These are phyloP conservation scores for Wickerhamiella slavikovae DNA, from an alignment of 805 yeast species.

Conservation along the genomic window DNA sequence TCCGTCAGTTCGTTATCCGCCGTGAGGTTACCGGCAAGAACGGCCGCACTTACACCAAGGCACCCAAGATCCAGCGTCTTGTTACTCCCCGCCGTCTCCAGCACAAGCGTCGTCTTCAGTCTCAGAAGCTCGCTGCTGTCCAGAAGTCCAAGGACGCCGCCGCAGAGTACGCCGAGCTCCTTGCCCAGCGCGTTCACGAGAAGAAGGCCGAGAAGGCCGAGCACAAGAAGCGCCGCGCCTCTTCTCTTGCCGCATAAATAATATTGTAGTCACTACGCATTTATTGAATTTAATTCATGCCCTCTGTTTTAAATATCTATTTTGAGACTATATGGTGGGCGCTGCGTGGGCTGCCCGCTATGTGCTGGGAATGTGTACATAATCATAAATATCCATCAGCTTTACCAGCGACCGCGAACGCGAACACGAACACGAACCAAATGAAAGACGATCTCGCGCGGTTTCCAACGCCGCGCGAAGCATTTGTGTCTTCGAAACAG, in stretches of 20 bases:
- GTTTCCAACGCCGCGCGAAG: constrained; percentile 15
- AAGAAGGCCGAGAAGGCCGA: constrained; percentile 97
- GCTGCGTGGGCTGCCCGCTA: neutral
- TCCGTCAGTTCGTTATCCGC: constrained; percentile 84
- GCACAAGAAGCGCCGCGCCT: constrained; percentile 99
- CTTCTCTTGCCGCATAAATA: constrained; percentile 58
- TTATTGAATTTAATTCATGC: constrained; percentile 1
- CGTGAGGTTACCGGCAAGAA: constrained; percentile 89
- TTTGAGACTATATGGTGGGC: neutral
- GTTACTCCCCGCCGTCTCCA: constrained; percentile 98
- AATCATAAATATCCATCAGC: no score
- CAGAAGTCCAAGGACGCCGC: constrained; percentile 99
- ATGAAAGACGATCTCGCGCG: constrained; percentile 13
- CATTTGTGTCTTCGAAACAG: constrained; percentile 8
- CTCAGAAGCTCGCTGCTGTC: constrained; percentile 89
- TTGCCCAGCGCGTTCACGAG: constrained; percentile 96
- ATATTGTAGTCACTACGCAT: constrained; percentile 2
- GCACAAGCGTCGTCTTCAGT: constrained; percentile 94
- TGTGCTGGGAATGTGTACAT: no score
- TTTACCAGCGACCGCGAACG: no score
- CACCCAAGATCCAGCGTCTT: constrained; percentile 99
- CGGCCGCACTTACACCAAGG: constrained; percentile 97
- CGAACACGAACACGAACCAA: no score
- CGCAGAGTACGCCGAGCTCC: constrained; percentile 97
- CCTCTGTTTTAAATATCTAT: neutral